Evolutionary conservation across 345 rosid species (phyloP).

Genomic region (Arabis hirsuta): DNA sequence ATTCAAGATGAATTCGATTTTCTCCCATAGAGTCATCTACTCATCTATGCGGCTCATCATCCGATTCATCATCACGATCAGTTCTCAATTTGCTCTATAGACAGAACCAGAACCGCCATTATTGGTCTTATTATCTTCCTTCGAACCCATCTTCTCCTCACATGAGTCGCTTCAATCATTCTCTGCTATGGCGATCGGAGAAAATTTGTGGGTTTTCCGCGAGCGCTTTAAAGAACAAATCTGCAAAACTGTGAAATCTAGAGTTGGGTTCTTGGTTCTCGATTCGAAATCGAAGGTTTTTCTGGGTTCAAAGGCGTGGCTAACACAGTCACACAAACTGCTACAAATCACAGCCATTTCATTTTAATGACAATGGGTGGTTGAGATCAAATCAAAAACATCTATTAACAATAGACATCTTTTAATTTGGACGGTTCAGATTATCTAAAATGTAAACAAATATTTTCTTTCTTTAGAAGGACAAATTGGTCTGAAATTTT

Average conservation of each 20-base stretch:
- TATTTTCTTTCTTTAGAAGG: no score
- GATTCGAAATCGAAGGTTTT: constrained; percentile 33
- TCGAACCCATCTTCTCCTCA: constrained; percentile 9
- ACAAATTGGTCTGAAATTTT: no score
- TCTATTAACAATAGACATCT: no score
- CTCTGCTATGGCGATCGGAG: constrained; percentile 44
- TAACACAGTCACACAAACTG: neutral
- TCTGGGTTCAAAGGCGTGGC: constrained; percentile 44
- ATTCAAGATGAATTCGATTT: constrained; percentile 50
- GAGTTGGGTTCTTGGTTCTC: constrained; percentile 45
- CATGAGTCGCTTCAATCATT: constrained; percentile 37
- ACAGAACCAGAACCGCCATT: constrained; percentile 39
- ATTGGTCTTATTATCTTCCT: constrained; percentile 33
- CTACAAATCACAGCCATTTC: no score
- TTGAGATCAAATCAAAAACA: no score
- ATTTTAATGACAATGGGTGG: no score
- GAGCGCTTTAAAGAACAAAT: constrained; percentile 43
- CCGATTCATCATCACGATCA: constrained; percentile 3
- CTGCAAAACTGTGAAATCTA: constrained; percentile 41
- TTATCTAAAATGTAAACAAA: no score
- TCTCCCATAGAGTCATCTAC: constrained; percentile 45
- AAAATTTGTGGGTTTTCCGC: constrained; percentile 46
- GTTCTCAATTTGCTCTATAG: constrained; percentile 20
- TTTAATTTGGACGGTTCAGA: no score
- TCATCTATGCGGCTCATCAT: constrained; percentile 47